phyloP scores from a whole-genome alignment of 257 asterid genomes.

The Mentha longifolia region DNA sequence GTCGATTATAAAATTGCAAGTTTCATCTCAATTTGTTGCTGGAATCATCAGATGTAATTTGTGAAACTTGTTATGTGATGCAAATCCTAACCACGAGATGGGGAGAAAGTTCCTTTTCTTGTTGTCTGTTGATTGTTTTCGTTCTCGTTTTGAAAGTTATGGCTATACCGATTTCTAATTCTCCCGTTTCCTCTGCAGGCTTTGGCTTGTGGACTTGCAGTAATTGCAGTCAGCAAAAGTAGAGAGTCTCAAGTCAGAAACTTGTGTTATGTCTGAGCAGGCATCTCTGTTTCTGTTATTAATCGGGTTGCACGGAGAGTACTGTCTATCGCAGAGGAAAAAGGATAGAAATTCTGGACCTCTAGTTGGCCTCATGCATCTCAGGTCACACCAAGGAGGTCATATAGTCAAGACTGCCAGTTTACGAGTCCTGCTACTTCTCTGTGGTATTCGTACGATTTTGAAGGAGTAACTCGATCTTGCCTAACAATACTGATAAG shows the following conservation, averaged over 20 bases:
- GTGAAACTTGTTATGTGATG: too few species aligned
- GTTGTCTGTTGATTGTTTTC: too few species aligned
- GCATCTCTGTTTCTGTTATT: constrained; percentile 59
- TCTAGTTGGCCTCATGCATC: constrained; percentile 63
- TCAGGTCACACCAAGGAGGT: constrained; percentile 40
- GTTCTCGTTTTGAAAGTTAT: neutral
- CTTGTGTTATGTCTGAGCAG: constrained; percentile 80
- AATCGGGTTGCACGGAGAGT: constrained; percentile 74
- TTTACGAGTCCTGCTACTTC: constrained; percentile 40
- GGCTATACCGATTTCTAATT: too few species aligned
- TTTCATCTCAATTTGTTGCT: too few species aligned
- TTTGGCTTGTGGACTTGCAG: constrained; percentile 43
- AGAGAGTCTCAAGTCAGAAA: constrained; percentile 60
- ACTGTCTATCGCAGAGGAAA: constrained; percentile 58
- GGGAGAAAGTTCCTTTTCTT: too few species aligned
- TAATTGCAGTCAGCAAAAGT: constrained; percentile 57
- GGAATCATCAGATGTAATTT: too few species aligned
- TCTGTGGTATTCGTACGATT: constrained; percentile 25
- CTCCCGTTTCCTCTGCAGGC: constrained; percentile 20
- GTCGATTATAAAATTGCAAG: too few species aligned
- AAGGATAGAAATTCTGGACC: constrained; percentile 54
- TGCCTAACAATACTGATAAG: constrained; percentile 36
- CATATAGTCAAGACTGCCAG: constrained; percentile 44
- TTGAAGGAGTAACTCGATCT: constrained; percentile 31
- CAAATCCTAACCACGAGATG: too few species aligned